Evolutionary conservation across 2,329 filamentous ascomycete genomes (phyloP).

Genomic region (Alternaria sp.): DNA sequence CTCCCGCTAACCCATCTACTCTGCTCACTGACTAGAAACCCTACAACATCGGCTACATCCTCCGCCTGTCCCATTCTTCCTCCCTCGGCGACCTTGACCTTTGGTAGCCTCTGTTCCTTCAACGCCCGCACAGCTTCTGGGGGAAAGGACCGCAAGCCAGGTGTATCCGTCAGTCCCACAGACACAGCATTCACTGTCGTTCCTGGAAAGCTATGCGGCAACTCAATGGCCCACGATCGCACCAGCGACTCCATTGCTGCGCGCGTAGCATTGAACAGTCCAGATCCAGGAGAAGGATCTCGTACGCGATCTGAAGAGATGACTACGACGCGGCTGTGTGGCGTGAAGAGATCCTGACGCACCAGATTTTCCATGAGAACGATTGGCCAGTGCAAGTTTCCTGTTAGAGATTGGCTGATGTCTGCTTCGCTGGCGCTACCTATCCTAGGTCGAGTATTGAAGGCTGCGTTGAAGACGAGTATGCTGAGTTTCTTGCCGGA

Average conservation of each 20-base stretch:
- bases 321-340: conserved; percentile 28
- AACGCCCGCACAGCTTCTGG: conserved; percentile 22
- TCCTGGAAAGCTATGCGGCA: conserved; percentile 30
- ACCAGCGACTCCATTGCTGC: conserved; percentile 32
- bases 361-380: conserved; percentile 35
- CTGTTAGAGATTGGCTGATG: conserved; percentile 22
- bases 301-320: conserved; percentile 31
- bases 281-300: conserved; percentile 19
- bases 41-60: conserved; percentile 75
- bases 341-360: background rate
- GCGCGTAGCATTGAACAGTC: conserved; percentile 31
- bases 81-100: conserved; percentile 31
- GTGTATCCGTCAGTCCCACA: conserved; percentile 41
- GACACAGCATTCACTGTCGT: conserved; percentile 42
- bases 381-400: conserved; percentile 14
- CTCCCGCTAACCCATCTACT: conserved; percentile 49
- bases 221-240: conserved; percentile 34
- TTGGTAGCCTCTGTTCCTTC: conserved; percentile 26
- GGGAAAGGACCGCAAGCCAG: conserved; percentile 24
- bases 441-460: conserved; percentile 14
- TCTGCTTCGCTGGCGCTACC: conserved; percentile 19
- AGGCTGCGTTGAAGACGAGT: conserved; percentile 33
- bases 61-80: conserved; percentile 37
- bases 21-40: conserved; percentile 47
- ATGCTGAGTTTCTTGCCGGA: conserved; percentile 30